These are phyloP conservation scores for Termitomyces sp. DNA, from an alignment of 768 basidiomycete genomes.

Conservation along the genomic window DNA sequence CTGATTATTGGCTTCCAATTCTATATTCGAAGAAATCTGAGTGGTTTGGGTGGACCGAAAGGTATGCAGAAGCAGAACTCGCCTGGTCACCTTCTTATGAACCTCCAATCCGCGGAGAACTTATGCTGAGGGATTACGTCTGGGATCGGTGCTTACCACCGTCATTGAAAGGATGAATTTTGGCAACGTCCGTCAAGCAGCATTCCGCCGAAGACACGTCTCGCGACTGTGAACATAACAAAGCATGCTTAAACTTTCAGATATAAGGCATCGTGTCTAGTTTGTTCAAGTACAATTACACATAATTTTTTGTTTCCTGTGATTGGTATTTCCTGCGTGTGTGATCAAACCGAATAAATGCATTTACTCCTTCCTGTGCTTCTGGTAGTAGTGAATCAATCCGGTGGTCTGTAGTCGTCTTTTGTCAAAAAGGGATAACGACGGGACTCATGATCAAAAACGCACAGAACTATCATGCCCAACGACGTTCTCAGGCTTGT, in stretches of 20 bases:
- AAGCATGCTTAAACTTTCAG: background rate
- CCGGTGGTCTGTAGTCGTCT: conserved; percentile 71
- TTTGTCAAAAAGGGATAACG: background rate
- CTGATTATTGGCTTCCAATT: background rate
- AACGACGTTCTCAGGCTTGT: conserved; percentile 67
- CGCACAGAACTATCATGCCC: conserved; percentile 83
- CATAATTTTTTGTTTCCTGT: background rate
- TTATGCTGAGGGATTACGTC: background rate
- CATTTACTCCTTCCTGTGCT: conserved; percentile 65
- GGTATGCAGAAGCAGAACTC: no score
- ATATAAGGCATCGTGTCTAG: background rate
- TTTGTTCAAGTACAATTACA: background rate
- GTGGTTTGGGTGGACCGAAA: background rate
- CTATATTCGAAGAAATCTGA: background rate
- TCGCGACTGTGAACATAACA: background rate
- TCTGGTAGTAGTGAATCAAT: conserved; percentile 95
- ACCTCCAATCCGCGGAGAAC: background rate
- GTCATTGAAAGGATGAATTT: background rate
- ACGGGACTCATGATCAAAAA: conserved; percentile 2
- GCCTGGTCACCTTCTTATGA: background rate
- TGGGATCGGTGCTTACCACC: background rate
- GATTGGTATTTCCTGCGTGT: background rate
- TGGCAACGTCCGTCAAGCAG: background rate
- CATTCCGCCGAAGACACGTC: background rate
- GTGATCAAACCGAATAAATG: background rate